phyloP scores from a whole-genome alignment of 2,329 filamentous ascomycete genomes.

The Aureobasidium sp. region DNA sequence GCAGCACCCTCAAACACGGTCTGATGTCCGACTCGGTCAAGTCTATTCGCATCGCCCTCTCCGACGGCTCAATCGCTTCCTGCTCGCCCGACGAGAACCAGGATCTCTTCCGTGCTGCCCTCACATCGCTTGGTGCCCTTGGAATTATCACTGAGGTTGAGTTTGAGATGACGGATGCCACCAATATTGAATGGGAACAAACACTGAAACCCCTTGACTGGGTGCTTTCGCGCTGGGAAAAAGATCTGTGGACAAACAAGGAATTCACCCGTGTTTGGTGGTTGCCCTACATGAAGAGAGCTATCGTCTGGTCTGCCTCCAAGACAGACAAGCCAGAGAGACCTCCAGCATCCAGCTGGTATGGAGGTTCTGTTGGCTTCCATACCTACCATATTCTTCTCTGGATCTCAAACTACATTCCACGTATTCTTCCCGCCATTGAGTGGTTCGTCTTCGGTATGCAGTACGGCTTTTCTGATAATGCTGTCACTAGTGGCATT shows the following conservation, averaged over 20 bases:
- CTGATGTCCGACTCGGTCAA: slow-evolving; percentile 73
- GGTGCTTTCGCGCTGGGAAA: slow-evolving; percentile 65
- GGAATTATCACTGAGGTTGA: slow-evolving; percentile 89
- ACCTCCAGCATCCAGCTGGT: slow-evolving; percentile 63
- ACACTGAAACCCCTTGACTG: slow-evolving; percentile 62
- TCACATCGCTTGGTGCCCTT: slow-evolving; percentile 80
- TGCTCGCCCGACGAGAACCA: slow-evolving; percentile 63
- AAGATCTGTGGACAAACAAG: slow-evolving; percentile 68
- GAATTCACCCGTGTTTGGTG: slow-evolving; percentile 97
- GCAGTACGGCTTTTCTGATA: slow-evolving; percentile 85
- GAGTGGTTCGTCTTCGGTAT: slow-evolving; percentile 97
- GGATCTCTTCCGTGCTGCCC: slow-evolving; percentile 79
- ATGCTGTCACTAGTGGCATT: slow-evolving; percentile 62
- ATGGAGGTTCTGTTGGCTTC: slow-evolving; percentile 74
- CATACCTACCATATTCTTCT: slow-evolving; percentile 89
- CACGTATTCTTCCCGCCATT: slow-evolving; percentile 73
- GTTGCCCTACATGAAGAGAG: slow-evolving; percentile 85
- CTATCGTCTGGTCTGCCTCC: slow-evolving; percentile 84
- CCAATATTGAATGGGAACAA: slow-evolving; percentile 83
- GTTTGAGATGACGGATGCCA: slow-evolving; percentile 70
- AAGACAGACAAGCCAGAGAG: slow-evolving; percentile 58
- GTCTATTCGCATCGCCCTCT: slow-evolving; percentile 70
- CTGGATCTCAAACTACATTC: slow-evolving; percentile 69
- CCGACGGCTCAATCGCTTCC: slow-evolving; percentile 64
- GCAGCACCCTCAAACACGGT: slow-evolving; percentile 76